phyloP scores from a whole-genome alignment of 805 yeast species.

The Barnettozyma sucrosica region DNA sequence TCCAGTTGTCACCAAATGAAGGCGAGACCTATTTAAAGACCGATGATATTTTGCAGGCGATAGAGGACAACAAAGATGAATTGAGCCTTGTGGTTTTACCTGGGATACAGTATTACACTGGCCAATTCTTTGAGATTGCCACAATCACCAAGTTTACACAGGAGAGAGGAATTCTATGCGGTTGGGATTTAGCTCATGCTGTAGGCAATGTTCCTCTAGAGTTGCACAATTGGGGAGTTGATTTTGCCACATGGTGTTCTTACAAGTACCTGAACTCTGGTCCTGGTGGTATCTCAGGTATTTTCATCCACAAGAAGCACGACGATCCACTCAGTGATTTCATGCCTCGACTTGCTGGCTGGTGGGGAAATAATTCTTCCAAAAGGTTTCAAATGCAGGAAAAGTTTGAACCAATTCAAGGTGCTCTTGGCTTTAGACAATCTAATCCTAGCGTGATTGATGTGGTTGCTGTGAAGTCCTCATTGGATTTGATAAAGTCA shows the following conservation, averaged over 20 bases:
- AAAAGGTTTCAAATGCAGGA: conserved; percentile 78
- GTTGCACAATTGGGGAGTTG: conserved; percentile 85
- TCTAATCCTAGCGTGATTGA: conserved; percentile 88
- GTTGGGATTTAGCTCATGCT: conserved; percentile 97
- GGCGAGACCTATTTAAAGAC: conserved; percentile 56
- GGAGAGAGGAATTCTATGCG: conserved; percentile 48
- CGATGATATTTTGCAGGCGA: conserved; percentile 50
- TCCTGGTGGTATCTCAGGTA: conserved; percentile 90
- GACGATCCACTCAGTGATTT: conserved; percentile 28
- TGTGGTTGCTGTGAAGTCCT: conserved; percentile 64
- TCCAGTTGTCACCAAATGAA: conserved; percentile 57
- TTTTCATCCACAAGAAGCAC: conserved; percentile 59
- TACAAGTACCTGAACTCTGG: conserved; percentile 90
- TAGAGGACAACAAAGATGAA: conserved; percentile 51
- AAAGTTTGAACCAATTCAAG: conserved; percentile 69
- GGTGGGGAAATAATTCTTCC: conserved; percentile 88
- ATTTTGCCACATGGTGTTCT: conserved; percentile 93
- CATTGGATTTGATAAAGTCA: conserved; percentile 52
- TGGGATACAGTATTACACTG: conserved; percentile 89
- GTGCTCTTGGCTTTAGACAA: conserved; percentile 85
- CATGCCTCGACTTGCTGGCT: conserved; percentile 79
- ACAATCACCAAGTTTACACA: conserved; percentile 65
- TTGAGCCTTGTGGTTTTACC: conserved; percentile 75
- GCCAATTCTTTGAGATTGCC: conserved; percentile 75
- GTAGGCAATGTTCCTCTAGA: conserved; percentile 77